Conservation (phyloP, 805 yeast species). For the Candida cerambycidarum region DNA sequence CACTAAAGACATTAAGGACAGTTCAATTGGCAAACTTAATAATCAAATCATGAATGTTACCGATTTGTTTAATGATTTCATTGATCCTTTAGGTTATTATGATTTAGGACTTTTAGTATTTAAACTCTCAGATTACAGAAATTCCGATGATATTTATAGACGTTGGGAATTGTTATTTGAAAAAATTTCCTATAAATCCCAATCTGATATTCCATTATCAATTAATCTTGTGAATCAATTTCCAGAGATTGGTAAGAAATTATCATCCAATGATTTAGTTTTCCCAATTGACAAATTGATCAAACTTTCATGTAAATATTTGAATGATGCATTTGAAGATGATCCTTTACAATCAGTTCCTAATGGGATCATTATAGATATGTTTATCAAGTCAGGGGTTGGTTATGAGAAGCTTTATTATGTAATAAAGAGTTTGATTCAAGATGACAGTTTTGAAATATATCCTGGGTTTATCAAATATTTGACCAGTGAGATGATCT, state of each 20-base stretch:
- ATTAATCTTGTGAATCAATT: slow-evolving; percentile 39
- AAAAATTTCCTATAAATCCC: slow-evolving; percentile 39
- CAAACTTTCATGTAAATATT: slow-evolving; percentile 60
- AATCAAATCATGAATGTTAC: slow-evolving; percentile 67
- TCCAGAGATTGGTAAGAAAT: slow-evolving; percentile 57
- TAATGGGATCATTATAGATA: slow-evolving; percentile 58
- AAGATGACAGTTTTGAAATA: slow-evolving; percentile 54
- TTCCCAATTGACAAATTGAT: slow-evolving; percentile 76
- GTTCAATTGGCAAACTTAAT: slow-evolving; percentile 55
- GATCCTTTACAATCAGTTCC: slow-evolving; percentile 38
- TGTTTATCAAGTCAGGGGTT: slow-evolving; percentile 64
- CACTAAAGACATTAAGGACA: slow-evolving; percentile 46
- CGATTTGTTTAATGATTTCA: slow-evolving; percentile 80
- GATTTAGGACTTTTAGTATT: slow-evolving; percentile 77
- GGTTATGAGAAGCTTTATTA: slow-evolving; percentile 65
- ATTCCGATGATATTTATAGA: slow-evolving; percentile 74
- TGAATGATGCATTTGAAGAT: slow-evolving; percentile 40
- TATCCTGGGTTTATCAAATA: slow-evolving; percentile 44
- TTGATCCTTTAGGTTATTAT: slow-evolving; percentile 84
- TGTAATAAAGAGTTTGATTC: slow-evolving; percentile 60
- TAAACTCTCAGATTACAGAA: slow-evolving; percentile 82
- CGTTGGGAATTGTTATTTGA: slow-evolving; percentile 78
- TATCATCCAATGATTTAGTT: slow-evolving; percentile 69
- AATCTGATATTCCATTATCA: slow-evolving; percentile 38
- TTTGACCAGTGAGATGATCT: slow-evolving; percentile 56